These are phyloP conservation scores for Dendrobium officinale DNA, from an alignment of 106 monocot genomes.

Conservation along the genomic window DNA sequence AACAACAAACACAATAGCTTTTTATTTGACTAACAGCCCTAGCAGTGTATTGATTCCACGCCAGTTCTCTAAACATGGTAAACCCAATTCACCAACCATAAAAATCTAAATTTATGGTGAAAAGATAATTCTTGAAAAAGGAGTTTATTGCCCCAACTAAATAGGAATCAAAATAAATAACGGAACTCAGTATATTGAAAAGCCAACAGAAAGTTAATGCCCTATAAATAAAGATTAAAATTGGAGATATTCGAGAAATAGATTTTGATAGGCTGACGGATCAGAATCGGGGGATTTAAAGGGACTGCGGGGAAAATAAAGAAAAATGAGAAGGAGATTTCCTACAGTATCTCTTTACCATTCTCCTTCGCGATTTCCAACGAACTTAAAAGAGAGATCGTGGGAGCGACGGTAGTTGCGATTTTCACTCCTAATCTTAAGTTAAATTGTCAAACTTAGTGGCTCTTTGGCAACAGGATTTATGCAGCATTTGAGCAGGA, in stretches of 20 bases:
- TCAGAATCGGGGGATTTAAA: background rate
- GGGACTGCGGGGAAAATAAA: background rate
- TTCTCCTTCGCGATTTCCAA: background rate
- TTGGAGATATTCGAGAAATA: background rate
- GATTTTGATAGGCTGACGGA: background rate
- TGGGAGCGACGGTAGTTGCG: background rate
- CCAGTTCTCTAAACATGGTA: background rate
- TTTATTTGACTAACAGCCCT: background rate
- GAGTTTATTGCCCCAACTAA: background rate
- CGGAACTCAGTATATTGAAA: background rate
- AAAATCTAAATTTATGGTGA: background rate
- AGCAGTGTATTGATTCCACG: background rate
- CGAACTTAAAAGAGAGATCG: background rate
- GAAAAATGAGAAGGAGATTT: background rate
- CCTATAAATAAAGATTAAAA: background rate
- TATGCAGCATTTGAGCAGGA: no score
- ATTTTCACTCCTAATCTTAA: background rate
- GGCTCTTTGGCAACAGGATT: no score
- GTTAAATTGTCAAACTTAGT: no score
- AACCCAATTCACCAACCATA: background rate
- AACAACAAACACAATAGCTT: background rate
- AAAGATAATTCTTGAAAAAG: background rate
- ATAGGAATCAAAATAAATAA: background rate
- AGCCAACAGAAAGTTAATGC: no score
- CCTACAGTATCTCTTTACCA: background rate